Percentiles rank a stretch among this genome's conserved stretches.
These are phyloP conservation scores for Gigaspora rosea DNA, from an alignment of 192 early-diverging fungal species.

Conservation along the genomic window DNA sequence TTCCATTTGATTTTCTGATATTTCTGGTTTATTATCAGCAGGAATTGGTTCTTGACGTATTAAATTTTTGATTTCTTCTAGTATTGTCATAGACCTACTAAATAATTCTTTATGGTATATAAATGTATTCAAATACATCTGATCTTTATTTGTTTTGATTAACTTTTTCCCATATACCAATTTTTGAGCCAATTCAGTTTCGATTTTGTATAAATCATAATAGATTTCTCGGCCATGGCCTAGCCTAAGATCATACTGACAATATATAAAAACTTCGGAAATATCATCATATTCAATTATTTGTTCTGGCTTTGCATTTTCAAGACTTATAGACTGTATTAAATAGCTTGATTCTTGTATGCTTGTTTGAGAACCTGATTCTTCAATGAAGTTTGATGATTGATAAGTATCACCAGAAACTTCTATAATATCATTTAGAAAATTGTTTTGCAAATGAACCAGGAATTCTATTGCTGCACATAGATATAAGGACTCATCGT, in stretches of 20 bases:
- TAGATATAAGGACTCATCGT: conserved; percentile 16
- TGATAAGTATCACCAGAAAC: neutral
- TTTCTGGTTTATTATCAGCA: neutral
- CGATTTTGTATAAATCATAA: conserved; percentile 31
- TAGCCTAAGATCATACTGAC: neutral
- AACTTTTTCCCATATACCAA: conserved; percentile 7
- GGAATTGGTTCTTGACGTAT: conserved; percentile 28
- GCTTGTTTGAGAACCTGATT: neutral
- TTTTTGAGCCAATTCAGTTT: conserved; percentile 6
- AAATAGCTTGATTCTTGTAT: neutral
- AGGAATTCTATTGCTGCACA: conserved; percentile 26
- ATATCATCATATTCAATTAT: conserved; percentile 23
- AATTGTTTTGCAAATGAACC: conserved; percentile 29
- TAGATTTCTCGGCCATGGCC: neutral
- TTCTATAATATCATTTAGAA: conserved; percentile 10
- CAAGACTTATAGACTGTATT: conserved; percentile 11
- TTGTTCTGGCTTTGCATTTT: neutral
- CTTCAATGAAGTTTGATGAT: neutral
- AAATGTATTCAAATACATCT: conserved; percentile 6
- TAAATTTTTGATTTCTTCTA: conserved; percentile 6
- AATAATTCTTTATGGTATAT: conserved; percentile 27
- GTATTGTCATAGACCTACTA: neutral
- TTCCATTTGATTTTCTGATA: neutral
- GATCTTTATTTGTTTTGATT: neutral
- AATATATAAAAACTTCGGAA: conserved; percentile 14